Base-by-base conservation (phyloP, 768 basidiomycete genomes). In the Mycena vulgaris region DNA sequence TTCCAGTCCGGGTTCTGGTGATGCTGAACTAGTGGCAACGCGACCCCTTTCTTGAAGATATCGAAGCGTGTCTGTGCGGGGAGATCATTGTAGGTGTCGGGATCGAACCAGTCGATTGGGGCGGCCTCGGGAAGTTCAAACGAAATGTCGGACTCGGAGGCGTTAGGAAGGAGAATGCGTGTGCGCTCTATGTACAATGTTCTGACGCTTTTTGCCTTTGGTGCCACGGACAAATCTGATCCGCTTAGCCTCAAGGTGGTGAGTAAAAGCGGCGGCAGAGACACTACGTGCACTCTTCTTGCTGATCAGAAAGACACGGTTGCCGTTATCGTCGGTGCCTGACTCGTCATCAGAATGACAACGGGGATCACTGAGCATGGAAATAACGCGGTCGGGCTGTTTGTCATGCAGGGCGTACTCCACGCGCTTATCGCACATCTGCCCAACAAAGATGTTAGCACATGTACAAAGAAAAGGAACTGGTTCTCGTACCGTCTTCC, bases 41-140 rank as follows among this genome's bases (percentile, higher is more conserved):
- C 75, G 65, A 77, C 68, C 23, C 42, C 33, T 33, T 47, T 9
- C 30, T 71, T 51, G 31, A 52, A 68, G 40, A 72, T 76, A 19
- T 63, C 10, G 35, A 62, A 72, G 21, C 73, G 69, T 7, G 71
- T 61, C n/a, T 51, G 27, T 17, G 75, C 53, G 2, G 69, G 68
- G 19, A 77, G 37, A 31, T 55, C 42, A 52, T 79, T 79, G 73
- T 75, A 79, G n/a, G 49, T 62, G 11, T 47, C 53, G 3, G 76
- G 78, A 23, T 74, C 64, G 65, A 77, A 78, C 72, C 68, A 79
- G 53, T 79, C 75, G 28, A 79, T 66, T 1, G 74, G 72, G 2
- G 71, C 74, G 17, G 53, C 16, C 27, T 72, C 65, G 21, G 69
- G 71, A 13, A 69, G 48, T 23, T 67, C 55, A 19, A 35, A 21